phyloP scores from a whole-genome alignment of 345 rosid species.

The Sonneratia caseolaris region DNA sequence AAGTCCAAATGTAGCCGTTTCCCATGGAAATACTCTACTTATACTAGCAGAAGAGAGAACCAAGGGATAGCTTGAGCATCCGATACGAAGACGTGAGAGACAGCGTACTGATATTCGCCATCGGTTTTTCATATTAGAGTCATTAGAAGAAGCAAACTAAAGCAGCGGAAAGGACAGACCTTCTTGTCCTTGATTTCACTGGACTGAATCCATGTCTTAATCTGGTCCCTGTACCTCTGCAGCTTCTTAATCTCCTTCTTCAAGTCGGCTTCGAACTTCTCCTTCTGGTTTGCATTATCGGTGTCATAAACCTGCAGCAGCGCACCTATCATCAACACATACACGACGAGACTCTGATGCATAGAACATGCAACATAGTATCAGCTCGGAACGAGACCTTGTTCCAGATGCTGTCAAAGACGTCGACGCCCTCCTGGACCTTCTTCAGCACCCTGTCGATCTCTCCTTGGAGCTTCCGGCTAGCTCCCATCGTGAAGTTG shows the following conservation, averaged over 20 bases:
- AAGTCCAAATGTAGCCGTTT: not conserved
- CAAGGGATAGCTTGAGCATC: not conserved
- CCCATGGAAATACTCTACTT: not conserved
- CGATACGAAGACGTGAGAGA: not conserved
- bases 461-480: slow-evolving; percentile 96
- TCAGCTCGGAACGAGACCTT: slow-evolving; percentile 34
- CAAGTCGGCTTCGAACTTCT: slow-evolving; percentile 94
- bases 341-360: not conserved
- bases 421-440: slow-evolving; percentile 98
- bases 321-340: not conserved
- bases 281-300: slow-evolving; percentile 91
- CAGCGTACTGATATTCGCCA: not conserved
- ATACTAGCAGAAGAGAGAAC: not conserved
- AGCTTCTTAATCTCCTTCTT: slow-evolving; percentile 98
- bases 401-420: slow-evolving; percentile 96
- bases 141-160: not conserved
- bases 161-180: slow-evolving; percentile 24
- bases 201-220: slow-evolving; percentile 96
- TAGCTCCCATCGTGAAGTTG: slow-evolving; percentile 66
- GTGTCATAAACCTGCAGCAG: slow-evolving; percentile 73
- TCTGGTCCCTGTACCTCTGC: slow-evolving; percentile 98
- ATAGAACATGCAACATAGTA: not conserved
- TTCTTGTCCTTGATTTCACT: slow-evolving; percentile 95
- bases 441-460: slow-evolving; percentile 98
- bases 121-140: not conserved